Evolutionary conservation across 306 rosid species (phyloP), one percentile per base, ranked within the genome.

Genomic region (Prosopis cineraria): DNA sequence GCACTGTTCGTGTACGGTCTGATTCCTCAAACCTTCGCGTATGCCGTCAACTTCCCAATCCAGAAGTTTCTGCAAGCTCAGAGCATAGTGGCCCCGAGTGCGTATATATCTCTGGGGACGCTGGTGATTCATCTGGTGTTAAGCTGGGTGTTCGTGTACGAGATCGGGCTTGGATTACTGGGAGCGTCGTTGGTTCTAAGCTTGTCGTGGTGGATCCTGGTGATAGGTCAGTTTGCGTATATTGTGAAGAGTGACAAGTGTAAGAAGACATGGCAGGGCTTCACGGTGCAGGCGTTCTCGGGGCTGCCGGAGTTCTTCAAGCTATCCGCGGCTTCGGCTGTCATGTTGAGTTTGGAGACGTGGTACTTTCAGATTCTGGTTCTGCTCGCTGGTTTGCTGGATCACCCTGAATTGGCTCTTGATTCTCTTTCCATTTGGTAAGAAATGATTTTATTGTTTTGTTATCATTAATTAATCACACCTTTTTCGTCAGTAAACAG

Each of bases 281-380:
- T 93, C 44, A 70, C 58, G 2, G 1, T 56, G 47, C 63, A 76
- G 33, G 98, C 96, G 0, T 91, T 93, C 59, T 65, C 83, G 0
- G 98, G 93, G 5, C 59, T 93, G 83, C 40, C 79, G 0, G 87
- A 70, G 45, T 93, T 93, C 27, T 88, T 93, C 66, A 91, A 80
- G 36, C 19, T 93, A 5, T 93, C 96, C 0, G 90, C 80, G 5
- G 89, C 96, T 0, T 93, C 98, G 0, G 98, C 98, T 0, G 91
- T 93, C 14, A 93, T 93, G 98, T 73, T 91, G 4, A 91, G 96
- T 34, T 72, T 93, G 7, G 98, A 93, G 62, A 86, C 91, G 2
- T 93, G 98, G 98, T 93, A 93, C 39, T 91, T 85, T 34, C 96
- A 93, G 67, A 88, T 91, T 77, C 52, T 93, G 30, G 96, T 93